Evolutionary conservation across 352 stramenopile species (phyloP).

Genomic region (Phytopythium aichiense): DNA sequence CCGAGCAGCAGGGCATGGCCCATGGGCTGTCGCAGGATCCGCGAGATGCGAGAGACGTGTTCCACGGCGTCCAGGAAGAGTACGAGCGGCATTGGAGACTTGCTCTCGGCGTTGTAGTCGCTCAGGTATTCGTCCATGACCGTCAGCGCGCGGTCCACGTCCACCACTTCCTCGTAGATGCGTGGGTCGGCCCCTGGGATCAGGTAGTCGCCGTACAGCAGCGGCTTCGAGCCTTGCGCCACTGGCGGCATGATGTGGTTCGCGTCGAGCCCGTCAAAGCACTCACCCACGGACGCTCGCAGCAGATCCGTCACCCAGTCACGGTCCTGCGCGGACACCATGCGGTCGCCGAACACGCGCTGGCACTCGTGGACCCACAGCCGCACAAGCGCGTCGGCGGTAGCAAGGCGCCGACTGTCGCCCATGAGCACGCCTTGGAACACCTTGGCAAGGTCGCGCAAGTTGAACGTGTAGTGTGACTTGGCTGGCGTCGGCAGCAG

Average conservation of each 20-base stretch:
- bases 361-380: conserved; percentile 86
- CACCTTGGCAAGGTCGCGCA: conserved; percentile 86
- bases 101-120: conserved; percentile 88
- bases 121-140: conserved; percentile 85
- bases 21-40: conserved; percentile 80
- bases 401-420: conserved; percentile 65
- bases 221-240: conserved; percentile 4
- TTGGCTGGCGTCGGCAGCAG: conserved; percentile 80
- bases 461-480: conserved; percentile 87
- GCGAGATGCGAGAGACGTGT: conserved; percentile 79
- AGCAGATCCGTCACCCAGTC: conserved; percentile 80
- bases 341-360: conserved; percentile 86
- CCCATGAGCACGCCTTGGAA: conserved; percentile 85
- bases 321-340: conserved; percentile 67
- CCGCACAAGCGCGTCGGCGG: conserved; percentile 63
- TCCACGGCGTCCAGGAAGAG: conserved; percentile 90
- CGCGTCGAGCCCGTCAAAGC: conserved; percentile 39
- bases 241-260: background rate
- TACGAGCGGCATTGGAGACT: conserved; percentile 83
- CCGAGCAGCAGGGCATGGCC: conserved; percentile 92
- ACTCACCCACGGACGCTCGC: conserved; percentile 53
- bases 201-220: conserved; percentile 94
- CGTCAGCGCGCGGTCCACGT: conserved; percentile 77
- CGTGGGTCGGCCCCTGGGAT: conserved; percentile 87
- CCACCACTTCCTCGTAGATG: conserved; percentile 89